Evolutionary conservation across 2,329 filamentous ascomycete species (phyloP), one percentile per base, ranked within the genome.

Genomic region (Penicillium sp.): DNA sequence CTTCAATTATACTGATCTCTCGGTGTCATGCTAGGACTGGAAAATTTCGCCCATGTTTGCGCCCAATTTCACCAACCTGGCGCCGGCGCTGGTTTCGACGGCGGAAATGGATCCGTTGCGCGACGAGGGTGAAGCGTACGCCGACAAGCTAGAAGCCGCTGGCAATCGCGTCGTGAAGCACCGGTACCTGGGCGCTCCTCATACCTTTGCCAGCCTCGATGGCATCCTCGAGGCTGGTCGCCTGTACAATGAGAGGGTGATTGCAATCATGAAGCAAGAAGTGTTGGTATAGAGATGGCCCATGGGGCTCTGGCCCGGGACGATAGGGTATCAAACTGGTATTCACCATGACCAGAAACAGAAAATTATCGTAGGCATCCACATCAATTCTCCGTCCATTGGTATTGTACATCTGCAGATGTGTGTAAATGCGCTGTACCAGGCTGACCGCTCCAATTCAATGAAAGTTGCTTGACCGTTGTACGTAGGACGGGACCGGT

Each of bases 61-160:
- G 4, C 58, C 64, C 3, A 61, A 62, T 41, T 69, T 72, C 35
- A 43, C 55, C 9, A 56, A 62, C 39, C 49, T 73, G 29, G 69
- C 70, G 9, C 67, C 69, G 4, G 69, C 70, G 3, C 51, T 72
- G 40, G 58, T 72, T 13, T 61, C 64, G 44, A 71, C 66, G 2
- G 69, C 69, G 8, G 69, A 72, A 52, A 63, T 72, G 57, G 69
- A 72, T 52, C 63, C 67, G 41, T 57, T 72, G n/a, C 65, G 69
- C 12, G 68, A 72, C 38, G 69, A 73, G 56, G 70, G 65, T 12
- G 69, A 69, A 49, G 61, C 58, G 8, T 72, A 71, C 55, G 68
- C 62, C 4, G 62, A 51, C 12, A 72, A 68, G 47, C 51, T 73
- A 49, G 59, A 61, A 47, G 62, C 57, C 39, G 67, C 67, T 7